phyloP scores from a whole-genome alignment of 176 grass and related monocot species.

The Juncus inflexus region DNA sequence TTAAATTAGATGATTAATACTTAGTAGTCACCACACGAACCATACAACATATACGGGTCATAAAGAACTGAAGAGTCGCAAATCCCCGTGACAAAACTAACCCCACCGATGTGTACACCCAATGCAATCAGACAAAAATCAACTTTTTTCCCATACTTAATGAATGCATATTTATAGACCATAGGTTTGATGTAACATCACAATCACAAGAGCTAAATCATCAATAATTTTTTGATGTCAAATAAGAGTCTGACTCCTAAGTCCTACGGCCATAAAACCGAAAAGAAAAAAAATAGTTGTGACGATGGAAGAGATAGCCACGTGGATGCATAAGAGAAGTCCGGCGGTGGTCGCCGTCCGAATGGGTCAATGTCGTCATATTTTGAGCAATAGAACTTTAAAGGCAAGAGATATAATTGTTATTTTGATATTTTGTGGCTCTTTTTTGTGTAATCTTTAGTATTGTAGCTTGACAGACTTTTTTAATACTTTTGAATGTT shows the following conservation, averaged over 20 bases:
- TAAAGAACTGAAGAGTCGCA: neutral
- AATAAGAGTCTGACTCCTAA: neutral
- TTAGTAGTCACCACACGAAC: too few species aligned
- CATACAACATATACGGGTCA: too few species aligned
- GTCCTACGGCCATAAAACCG: too few species aligned
- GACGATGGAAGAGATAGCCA: neutral
- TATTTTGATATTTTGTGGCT: neutral
- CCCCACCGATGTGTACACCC: neutral
- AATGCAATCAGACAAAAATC: conserved; percentile 21
- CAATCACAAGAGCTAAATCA: neutral
- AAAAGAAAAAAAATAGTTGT: too few species aligned
- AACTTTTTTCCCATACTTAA: conserved; percentile 17
- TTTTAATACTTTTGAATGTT: too few species aligned
- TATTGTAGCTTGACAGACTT: neutral
- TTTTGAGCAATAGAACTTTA: neutral
- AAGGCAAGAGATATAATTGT: too few species aligned
- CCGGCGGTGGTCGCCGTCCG: conserved; percentile 16
- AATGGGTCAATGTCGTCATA: neutral
- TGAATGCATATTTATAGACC: neutral
- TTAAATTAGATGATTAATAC: too few species aligned
- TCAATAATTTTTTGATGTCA: neutral
- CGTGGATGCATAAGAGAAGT: neutral
- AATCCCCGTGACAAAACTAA: conserved; percentile 3
- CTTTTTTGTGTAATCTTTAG: neutral
- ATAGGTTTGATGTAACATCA: conserved; percentile 1